Percentiles rank a stretch among this genome's conserved stretches.
phyloP scores from a whole-genome alignment of 176 grass and related monocot genomes.

The Phoenix roebelenii region DNA sequence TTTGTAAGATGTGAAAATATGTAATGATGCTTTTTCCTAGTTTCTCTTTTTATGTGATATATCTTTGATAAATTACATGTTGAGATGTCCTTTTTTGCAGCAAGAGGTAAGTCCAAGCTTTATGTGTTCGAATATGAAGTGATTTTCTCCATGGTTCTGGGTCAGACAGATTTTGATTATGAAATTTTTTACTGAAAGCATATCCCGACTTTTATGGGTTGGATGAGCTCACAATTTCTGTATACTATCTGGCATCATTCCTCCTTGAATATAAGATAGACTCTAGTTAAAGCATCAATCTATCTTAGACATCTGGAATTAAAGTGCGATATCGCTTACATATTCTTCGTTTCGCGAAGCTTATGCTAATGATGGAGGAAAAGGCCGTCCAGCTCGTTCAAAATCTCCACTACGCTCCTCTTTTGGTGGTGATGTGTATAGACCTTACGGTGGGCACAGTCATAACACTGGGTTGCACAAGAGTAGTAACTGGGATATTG shows the following conservation, averaged over 20 bases:
- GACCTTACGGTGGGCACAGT: constrained; percentile 40
- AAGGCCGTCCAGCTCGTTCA: constrained; percentile 43
- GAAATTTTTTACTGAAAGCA: constrained; percentile 29
- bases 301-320: constrained; percentile 51
- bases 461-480: constrained; percentile 23
- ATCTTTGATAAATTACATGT: neutral
- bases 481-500: constrained; percentile 48
- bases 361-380: constrained; percentile 79
- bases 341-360: constrained; percentile 94
- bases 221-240: constrained; percentile 34
- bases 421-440: constrained; percentile 55
- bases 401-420: constrained; percentile 60
- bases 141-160: constrained; percentile 38
- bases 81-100: constrained; percentile 47
- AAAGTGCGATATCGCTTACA: constrained; percentile 51
- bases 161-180: constrained; percentile 39
- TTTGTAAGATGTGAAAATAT: constrained; percentile 22
- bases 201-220: constrained; percentile 35
- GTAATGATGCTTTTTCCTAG: constrained; percentile 25
- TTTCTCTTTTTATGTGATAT: constrained; percentile 25
- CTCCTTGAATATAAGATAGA: constrained; percentile 32
- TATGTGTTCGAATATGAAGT: constrained; percentile 55
- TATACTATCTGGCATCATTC: constrained; percentile 53
- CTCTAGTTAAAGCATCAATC: constrained; percentile 47
- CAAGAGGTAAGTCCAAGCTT: constrained; percentile 96